Evolutionary conservation across 2,329 filamentous ascomycete species (phyloP).

Genomic region (Aspergillus oerlinghausenensis): DNA sequence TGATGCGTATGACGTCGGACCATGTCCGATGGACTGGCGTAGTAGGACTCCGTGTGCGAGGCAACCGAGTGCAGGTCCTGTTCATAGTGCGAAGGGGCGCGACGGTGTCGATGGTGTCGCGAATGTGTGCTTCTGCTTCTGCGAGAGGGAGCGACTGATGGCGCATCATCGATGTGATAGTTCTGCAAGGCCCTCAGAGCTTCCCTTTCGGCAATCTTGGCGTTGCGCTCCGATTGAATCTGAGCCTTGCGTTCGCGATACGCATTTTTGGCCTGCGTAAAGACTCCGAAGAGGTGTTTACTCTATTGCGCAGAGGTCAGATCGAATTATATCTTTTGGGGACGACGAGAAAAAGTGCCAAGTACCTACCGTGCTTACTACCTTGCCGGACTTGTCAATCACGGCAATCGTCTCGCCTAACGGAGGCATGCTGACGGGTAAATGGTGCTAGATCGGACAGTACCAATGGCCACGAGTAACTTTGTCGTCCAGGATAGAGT

Average conservation of each 20-base stretch:
- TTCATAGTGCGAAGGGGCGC: slow-evolving; percentile 18
- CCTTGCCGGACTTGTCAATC: slow-evolving; percentile 85
- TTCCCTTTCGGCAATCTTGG: slow-evolving; percentile 52
- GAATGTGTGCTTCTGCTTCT: slow-evolving; percentile 33
- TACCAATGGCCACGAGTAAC: background rate
- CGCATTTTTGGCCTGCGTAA: slow-evolving; percentile 84
- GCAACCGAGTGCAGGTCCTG: slow-evolving; percentile 26
- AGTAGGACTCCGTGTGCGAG: slow-evolving; percentile 17
- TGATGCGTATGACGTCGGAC: slow-evolving; percentile 38
- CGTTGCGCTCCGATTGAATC: slow-evolving; percentile 66
- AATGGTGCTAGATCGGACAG: background rate
- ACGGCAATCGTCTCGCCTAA: slow-evolving; percentile 73
- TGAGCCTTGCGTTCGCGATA: slow-evolving; percentile 86
- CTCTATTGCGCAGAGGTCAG: slow-evolving; percentile 52
- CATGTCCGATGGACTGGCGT: slow-evolving; percentile 20
- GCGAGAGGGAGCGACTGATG: slow-evolving; percentile 40
- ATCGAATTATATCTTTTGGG: slow-evolving; percentile 9
- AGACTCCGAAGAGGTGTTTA: slow-evolving; percentile 83
- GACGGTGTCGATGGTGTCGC: slow-evolving; percentile 22
- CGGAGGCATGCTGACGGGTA: slow-evolving; percentile 22
- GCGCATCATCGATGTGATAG: slow-evolving; percentile 45
- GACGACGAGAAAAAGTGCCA: slow-evolving; percentile 2
- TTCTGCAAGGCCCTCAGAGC: slow-evolving; percentile 56
- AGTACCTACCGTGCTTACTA: slow-evolving; percentile 74
- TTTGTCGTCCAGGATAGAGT: background rate